Percentiles rank a stretch among this genome's conserved stretches.
Evolutionary conservation across 2,329 filamentous ascomycete genomes (phyloP).

Genomic region (Diaporthe batatas): DNA sequence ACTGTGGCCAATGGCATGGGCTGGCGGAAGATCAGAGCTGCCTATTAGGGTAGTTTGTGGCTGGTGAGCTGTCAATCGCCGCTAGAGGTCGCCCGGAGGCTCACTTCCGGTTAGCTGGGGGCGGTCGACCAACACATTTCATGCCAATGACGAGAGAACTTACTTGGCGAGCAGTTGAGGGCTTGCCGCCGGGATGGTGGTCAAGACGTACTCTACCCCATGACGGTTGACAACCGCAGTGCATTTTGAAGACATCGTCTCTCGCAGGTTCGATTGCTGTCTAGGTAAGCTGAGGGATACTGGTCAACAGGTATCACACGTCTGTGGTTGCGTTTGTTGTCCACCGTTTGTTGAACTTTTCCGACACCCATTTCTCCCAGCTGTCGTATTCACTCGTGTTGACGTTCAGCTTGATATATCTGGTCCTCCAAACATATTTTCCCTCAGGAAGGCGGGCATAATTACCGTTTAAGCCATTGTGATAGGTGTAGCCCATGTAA

Average conservation of each 20-base stretch:
- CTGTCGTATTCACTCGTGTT: neutral
- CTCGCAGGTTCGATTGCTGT: neutral
- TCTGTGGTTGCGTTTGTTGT: neutral
- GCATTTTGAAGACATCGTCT: neutral
- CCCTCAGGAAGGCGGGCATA: neutral
- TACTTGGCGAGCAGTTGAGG: neutral
- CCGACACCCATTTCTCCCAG: neutral
- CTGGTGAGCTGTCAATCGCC: conserved; percentile 24
- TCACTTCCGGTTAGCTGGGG: neutral
- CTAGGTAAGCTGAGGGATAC: no score
- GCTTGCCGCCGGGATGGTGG: no score
- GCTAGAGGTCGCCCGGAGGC: conserved; percentile 4
- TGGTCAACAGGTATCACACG: neutral
- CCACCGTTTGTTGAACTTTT: neutral
- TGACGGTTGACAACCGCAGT: no score
- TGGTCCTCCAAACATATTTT: neutral
- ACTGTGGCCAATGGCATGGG: neutral
- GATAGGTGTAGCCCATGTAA: neutral
- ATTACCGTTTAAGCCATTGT: neutral
- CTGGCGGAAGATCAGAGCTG: conserved; percentile 10
- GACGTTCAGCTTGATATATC: neutral
- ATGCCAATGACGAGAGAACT: conserved; percentile 9
- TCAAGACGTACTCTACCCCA: neutral
- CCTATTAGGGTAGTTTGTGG: conserved; percentile 11
- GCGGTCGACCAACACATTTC: neutral